These are phyloP conservation scores for Neonectria sp. DNA, from an alignment of 2,329 filamentous ascomycete species.

Conservation along the genomic window DNA sequence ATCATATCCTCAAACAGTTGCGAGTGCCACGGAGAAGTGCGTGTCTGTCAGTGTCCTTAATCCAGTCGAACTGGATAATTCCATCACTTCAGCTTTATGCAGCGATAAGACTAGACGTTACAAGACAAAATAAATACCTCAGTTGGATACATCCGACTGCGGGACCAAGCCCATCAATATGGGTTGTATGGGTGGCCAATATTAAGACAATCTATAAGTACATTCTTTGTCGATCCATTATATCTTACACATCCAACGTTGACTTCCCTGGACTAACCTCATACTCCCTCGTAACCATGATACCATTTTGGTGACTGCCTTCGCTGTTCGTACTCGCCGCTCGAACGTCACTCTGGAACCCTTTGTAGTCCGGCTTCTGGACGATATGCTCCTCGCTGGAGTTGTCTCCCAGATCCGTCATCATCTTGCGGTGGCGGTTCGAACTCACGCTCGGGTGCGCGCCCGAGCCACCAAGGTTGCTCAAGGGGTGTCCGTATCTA, in stretches of 20 bases:
- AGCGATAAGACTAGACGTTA: no score
- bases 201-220: background rate
- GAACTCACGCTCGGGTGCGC: constrained; percentile 24
- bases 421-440: constrained; percentile 40
- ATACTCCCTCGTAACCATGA: constrained; percentile 46
- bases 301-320: constrained; percentile 36
- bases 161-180: no score
- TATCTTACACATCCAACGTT: constrained; percentile 41
- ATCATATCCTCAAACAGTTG: no score
- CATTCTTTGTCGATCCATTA: background rate
- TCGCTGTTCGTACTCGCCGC: constrained; percentile 43
- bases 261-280: constrained; percentile 44
- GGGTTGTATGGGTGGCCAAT: background rate
- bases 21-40: no score
- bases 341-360: constrained; percentile 40
- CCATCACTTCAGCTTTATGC: no score
- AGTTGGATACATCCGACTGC: no score
- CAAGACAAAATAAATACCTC: no score
- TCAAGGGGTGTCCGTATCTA: constrained; percentile 44
- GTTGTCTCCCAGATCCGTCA: constrained; percentile 47
- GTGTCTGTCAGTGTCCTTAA: no score
- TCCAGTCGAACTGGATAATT: no score
- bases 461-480: constrained; percentile 45
- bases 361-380: constrained; percentile 36
- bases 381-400: constrained; percentile 53